Evolutionary conservation across 106 monocot genomes (phyloP), one percentile per base, ranked within the genome.

Genomic region (Allium cepa): DNA sequence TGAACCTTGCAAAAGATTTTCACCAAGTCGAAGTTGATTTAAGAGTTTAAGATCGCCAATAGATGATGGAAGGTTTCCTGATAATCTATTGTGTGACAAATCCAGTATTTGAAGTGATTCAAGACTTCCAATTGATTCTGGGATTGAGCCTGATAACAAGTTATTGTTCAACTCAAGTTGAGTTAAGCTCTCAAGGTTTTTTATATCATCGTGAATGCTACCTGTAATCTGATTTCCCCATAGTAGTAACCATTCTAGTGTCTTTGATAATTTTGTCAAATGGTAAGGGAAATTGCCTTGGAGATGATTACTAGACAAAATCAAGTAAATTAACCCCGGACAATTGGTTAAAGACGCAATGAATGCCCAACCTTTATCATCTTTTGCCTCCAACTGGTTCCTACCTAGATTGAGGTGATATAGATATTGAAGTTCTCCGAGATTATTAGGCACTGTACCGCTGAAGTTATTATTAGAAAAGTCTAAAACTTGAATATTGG

Each of bases 351-450:
- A 49, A 36, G 61, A 14, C 15, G 11, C 11, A 8, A 82, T 17
- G 62, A 82, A 82, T 0, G 16, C 36, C 74, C 78, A 82, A 45
- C 70, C 78, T 14, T 53, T n/a, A 13, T 64, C 17, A 8, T 70
- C 15, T 26, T 27, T 51, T 2, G 82, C 77, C 48, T 49, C 69
- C 11, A 82, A 70, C 0, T 62, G 59, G 53, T 82, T 82, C 6
- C 10, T 14, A 36, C 22, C 55, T 0, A 82, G 46, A n/a, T 4
- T 11, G 10, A 82, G 10, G 15, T 53, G 14, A 10, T 11, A 50
- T 14, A 82, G 56, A 26, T 17, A 27, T 14, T 11, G 60, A 8
- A 82, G 51, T 9, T 50, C n/a, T 17, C 76, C 79, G 0, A 79
- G 51, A 13, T 45, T 64, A 2, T 58, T 3, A 8, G 83, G 83